Evolutionary conservation across 371 early-diverging fungal genomes (phyloP).

Genomic region (Syncephalastrum monosporum): DNA sequence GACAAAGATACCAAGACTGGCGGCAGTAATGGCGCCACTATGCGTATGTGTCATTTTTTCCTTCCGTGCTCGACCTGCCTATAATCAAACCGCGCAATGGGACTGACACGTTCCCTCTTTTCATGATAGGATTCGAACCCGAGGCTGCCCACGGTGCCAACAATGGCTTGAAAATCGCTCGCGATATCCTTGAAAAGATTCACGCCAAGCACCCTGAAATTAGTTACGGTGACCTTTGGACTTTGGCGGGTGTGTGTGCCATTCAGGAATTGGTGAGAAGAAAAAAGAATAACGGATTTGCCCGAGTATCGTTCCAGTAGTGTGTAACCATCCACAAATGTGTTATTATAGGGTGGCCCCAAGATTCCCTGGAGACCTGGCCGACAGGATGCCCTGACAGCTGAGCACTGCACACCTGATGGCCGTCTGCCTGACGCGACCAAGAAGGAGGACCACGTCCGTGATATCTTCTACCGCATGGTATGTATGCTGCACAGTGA

Average conservation of each 20-base stretch:
- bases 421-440: conserved; percentile 92
- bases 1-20: conserved; percentile 79
- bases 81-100: neutral
- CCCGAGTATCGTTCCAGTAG: conserved; percentile 1
- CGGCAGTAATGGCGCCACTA: conserved; percentile 90
- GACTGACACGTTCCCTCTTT: neutral
- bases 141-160: conserved; percentile 85
- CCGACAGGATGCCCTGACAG: conserved; percentile 61
- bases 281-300: no score
- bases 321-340: neutral
- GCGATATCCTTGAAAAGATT: conserved; percentile 79
- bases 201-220: conserved; percentile 84
- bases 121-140: conserved; percentile 55
- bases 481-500: conserved; percentile 13
- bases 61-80: neutral
- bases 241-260: conserved; percentile 88
- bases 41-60: conserved; percentile 55
- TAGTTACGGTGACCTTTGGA: conserved; percentile 92
- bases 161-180: conserved; percentile 81
- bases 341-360: conserved; percentile 69
- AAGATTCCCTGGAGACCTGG: conserved; percentile 88
- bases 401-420: conserved; percentile 70
- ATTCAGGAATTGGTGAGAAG: conserved; percentile 72
- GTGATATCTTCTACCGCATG: conserved; percentile 92
- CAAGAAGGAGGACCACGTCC: conserved; percentile 71